Evolutionary conservation across 2,329 filamentous ascomycete species (phyloP).

Genomic region (Phialophora chinensis): DNA sequence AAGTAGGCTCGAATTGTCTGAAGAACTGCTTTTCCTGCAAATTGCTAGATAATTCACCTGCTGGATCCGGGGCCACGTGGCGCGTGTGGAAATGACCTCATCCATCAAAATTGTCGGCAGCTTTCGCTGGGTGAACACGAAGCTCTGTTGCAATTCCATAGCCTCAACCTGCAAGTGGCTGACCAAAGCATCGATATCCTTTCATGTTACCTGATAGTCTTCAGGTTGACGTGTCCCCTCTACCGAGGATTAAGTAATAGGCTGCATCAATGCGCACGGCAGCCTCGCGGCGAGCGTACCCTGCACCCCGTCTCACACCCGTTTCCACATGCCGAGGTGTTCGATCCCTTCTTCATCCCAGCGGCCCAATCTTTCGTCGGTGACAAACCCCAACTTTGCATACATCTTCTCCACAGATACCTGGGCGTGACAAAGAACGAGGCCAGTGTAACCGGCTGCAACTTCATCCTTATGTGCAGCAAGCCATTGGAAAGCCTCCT

Average conservation of each 20-base stretch:
- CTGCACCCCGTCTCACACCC: conserved; percentile 36
- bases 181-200: background rate
- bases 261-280: background rate
- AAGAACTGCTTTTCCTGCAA: background rate
- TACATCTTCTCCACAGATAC: conserved; percentile 68
- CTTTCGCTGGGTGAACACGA: background rate
- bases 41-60: conserved; percentile 8
- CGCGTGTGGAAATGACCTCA: background rate
- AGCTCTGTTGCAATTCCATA: background rate
- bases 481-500: conserved; percentile 72
- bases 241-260: background rate
- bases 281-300: background rate
- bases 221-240: background rate
- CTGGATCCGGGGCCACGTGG: background rate
- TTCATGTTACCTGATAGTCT: background rate
- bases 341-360: conserved; percentile 86
- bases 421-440: conserved; percentile 82
- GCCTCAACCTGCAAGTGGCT: background rate
- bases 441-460: conserved; percentile 67
- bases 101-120: background rate
- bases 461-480: conserved; percentile 60
- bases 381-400: conserved; percentile 72
- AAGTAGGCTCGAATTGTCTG: background rate
- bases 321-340: conserved; percentile 83
- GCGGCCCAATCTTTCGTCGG: conserved; percentile 73